These are phyloP conservation scores for Phialophora tarda DNA, from an alignment of 2,329 filamentous ascomycete genomes.

Conservation along the genomic window DNA sequence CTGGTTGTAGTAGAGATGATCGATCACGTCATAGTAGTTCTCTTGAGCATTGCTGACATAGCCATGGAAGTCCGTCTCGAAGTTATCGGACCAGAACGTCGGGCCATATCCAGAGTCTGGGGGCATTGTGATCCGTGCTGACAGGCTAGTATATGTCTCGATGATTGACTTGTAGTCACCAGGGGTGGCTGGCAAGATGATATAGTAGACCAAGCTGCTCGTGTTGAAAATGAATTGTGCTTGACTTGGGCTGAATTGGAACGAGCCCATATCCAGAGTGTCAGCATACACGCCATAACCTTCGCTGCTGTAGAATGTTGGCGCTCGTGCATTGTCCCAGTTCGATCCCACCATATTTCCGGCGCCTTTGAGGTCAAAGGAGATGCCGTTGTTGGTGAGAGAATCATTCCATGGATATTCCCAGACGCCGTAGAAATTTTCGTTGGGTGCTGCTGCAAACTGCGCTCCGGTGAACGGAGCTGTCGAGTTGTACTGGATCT, in stretches of 20 bases:
- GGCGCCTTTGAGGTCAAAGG: slow-evolving; percentile 11
- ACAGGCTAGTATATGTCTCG: slow-evolving; percentile 5
- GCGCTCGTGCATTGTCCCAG: slow-evolving; percentile 18
- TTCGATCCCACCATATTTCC: slow-evolving; percentile 5
- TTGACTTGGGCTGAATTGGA: slow-evolving; percentile 5
- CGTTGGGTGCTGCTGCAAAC: background rate
- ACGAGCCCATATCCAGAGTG: slow-evolving; percentile 16
- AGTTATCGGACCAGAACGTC: slow-evolving; percentile 18
- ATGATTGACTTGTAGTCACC: slow-evolving; percentile 15
- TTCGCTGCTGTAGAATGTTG: slow-evolving; percentile 14
- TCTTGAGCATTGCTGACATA: slow-evolving; percentile 7
- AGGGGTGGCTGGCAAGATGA: slow-evolving; percentile 8
- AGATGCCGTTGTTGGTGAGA: slow-evolving; percentile 11
- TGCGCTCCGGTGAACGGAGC: slow-evolving; percentile 7
- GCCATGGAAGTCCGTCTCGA: slow-evolving; percentile 16
- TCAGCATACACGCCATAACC: slow-evolving; percentile 15
- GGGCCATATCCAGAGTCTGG: slow-evolving; percentile 14
- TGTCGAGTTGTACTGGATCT: slow-evolving; percentile 13
- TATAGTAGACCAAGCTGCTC: slow-evolving; percentile 14
- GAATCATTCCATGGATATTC: slow-evolving; percentile 17
- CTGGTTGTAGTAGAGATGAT: slow-evolving; percentile 14
- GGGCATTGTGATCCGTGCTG: slow-evolving; percentile 12
- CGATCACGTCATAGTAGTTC: slow-evolving; percentile 16
- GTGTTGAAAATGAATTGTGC: slow-evolving; percentile 17
- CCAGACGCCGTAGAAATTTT: slow-evolving; percentile 15